Conservation (phyloP, 176 grass and related monocot genomes). For the Oropetium thomaeum region DNA sequence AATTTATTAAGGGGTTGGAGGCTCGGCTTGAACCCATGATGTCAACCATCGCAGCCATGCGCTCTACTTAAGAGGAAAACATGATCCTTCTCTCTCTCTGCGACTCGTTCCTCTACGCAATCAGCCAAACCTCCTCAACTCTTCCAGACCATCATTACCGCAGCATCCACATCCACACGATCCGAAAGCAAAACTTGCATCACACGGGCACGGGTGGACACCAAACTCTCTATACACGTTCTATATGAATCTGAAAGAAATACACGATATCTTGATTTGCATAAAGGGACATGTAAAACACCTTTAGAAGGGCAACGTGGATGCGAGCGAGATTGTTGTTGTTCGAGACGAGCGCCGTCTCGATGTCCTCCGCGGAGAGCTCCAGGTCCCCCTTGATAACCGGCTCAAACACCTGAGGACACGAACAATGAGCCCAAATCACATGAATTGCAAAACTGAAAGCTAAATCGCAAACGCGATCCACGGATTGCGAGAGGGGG, state of each 20-base stretch:
- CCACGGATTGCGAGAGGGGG: not conserved
- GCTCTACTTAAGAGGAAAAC: not conserved
- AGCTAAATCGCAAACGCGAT: not conserved
- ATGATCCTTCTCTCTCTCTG: not conserved
- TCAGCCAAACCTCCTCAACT: not conserved
- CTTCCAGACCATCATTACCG: not conserved
- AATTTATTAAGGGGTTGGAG: not conserved
- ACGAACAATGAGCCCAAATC: not conserved
- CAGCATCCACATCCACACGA: not conserved
- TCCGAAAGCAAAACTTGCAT: constrained; percentile 6
- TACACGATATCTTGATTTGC: not conserved
- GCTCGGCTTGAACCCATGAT: not conserved
- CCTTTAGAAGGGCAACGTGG: constrained; percentile 82
- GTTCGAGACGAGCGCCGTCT: constrained; percentile 55
- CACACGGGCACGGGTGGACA: not conserved
- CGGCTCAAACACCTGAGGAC: constrained; percentile 73
- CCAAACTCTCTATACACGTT: not conserved
- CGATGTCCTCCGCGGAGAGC: constrained; percentile 84
- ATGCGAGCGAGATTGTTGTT: constrained; percentile 58
- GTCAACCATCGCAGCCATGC: not conserved
- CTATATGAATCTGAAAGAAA: not conserved
- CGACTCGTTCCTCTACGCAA: not conserved
- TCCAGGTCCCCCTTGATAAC: constrained; percentile 55
- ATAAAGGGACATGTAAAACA: constrained; percentile 4
- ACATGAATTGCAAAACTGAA: not conserved